Conservation (phyloP, 306 rosid genomes). For the Fragaria ananassa region DNA sequence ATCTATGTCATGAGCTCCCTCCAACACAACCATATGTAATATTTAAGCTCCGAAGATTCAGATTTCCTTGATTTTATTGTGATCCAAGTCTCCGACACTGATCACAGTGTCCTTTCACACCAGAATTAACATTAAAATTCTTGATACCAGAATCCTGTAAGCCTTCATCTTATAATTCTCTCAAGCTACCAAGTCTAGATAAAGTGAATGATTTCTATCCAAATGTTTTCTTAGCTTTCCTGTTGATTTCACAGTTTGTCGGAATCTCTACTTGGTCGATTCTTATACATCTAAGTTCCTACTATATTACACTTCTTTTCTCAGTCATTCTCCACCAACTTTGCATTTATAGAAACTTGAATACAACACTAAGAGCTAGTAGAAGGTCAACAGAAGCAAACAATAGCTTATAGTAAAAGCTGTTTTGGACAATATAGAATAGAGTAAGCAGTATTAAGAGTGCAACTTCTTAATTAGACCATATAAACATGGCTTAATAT, state of each 20-base stretch:
- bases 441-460: not conserved
- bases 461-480: not conserved
- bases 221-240: no score
- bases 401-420: not conserved
- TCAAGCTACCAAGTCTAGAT: no score
- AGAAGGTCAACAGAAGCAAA: slow-evolving; percentile 3
- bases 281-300: no score
- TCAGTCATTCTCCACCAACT: not conserved
- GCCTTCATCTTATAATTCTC: not conserved
- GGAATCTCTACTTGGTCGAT: no score
- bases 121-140: not conserved
- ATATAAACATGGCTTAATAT: not conserved
- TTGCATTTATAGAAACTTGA: not conserved
- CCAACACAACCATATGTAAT: not conserved
- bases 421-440: not conserved
- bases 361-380: not conserved
- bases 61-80: not conserved
- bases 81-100: not conserved
- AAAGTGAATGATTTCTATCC: no score
- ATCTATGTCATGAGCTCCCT: not conserved
- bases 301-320: not conserved
- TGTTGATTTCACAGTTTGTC: no score
- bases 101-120: not conserved
- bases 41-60: not conserved
- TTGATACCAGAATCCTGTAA: not conserved